Evolutionary conservation across 139 green algal species (phyloP).

Genomic region (Mesotaenium endlicherianum): DNA sequence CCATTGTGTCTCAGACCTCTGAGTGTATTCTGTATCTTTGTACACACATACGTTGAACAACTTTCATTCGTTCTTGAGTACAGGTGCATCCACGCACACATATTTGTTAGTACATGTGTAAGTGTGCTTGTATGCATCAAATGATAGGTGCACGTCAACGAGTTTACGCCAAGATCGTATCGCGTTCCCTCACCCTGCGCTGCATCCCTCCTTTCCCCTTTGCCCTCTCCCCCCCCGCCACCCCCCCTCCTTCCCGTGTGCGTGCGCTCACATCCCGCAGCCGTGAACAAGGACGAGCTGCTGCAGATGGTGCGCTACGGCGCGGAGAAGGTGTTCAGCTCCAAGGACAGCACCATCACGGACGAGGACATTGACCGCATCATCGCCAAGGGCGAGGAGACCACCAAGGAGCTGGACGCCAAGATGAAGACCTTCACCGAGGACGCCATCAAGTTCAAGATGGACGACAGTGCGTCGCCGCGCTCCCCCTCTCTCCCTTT

Average conservation of each 20-base stretch:
- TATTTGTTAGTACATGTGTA: too few relatives aligned
- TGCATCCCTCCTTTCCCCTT: background rate
- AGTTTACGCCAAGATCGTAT: too few relatives aligned
- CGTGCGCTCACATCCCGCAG: conserved; percentile 19
- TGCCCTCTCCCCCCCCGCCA: background rate
- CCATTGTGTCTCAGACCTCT: too few relatives aligned
- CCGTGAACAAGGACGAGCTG: conserved; percentile 97
- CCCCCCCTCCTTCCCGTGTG: background rate
- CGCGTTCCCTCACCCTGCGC: background rate
- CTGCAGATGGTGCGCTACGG: conserved; percentile 97
- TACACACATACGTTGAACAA: too few relatives aligned
- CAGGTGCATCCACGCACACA: too few relatives aligned
- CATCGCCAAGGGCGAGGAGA: conserved; percentile 87
- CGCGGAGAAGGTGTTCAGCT: conserved; percentile 92
- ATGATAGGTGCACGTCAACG: too few relatives aligned
- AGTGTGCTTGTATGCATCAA: too few relatives aligned
- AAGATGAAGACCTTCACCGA: conserved; percentile 97
- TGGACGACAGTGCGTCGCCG: conserved; percentile 30
- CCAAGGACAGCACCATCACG: conserved; percentile 65
- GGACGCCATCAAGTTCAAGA: conserved; percentile 71
- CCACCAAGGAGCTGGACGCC: conserved; percentile 86
- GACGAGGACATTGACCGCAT: conserved; percentile 94
- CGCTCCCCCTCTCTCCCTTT: background rate
- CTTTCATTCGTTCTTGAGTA: too few relatives aligned
- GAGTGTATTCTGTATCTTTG: too few relatives aligned